Evolutionary conservation across 148 eudicot genomes (phyloP), one percentile per base, ranked within the genome.

Genomic region (Silene conica): DNA sequence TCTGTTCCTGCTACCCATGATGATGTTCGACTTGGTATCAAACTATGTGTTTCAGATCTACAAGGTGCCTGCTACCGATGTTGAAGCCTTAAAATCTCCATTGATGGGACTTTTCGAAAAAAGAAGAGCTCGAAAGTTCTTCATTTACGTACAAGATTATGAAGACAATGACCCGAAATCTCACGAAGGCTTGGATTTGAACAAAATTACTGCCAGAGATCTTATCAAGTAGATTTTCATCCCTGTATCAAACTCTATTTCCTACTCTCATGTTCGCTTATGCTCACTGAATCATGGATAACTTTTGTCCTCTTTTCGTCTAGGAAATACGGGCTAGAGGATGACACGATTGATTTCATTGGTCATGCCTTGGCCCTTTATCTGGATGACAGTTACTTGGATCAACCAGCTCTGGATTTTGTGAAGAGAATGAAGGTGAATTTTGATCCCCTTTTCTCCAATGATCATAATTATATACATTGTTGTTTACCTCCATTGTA

Each of bases 1-100:
- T n/a, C n/a, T n/a, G n/a, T n/a, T n/a, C n/a, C n/a, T n/a, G n/a
- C n/a, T n/a, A n/a, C n/a, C n/a, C n/a, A n/a, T n/a, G n/a, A n/a
- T n/a, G n/a, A n/a, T n/a, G n/a, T 10, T 23, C 10, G 8, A 3
- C 15, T 31, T 65, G 18, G 20, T 54, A 56, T 0, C 16, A 3
- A 9, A 43, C 16, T 69, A 23, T 72, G 31, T 71, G 22, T 62
- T 76, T 13, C 83, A 92, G 97, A 89, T 92, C 56, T 83, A 92
- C 78, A 89, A 92, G 77, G 97, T 92, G 63, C 97, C 97, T 26
- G 94, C 97, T 78, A 92, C 86, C 69, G 94, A 92, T 82, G 94
- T 89, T 71, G 97, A 92, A 71, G 97, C 97, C 18, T 77, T 92
- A 63, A 89, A 85, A 73, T 92, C 97, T 26, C 82, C 97, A 57